phyloP scores from a whole-genome alignment of 495 filamentous ascomycete genomes.

The Penicillium steckii region DNA sequence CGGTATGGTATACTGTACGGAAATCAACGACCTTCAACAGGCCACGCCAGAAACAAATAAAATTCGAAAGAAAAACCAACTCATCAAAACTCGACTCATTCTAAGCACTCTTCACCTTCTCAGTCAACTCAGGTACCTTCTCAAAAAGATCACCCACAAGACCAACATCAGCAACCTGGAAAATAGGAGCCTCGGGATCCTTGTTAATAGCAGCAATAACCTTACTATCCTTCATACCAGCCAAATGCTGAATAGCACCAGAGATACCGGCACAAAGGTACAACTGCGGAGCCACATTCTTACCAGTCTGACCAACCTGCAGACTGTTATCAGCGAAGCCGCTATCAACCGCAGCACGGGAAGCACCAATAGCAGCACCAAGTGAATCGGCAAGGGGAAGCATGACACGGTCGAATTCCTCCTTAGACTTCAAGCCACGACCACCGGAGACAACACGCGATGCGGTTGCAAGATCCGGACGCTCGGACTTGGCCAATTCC shows the following conservation, averaged over 20 bases:
- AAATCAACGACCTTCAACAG: slow-evolving; percentile 18
- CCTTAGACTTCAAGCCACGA: slow-evolving; percentile 92
- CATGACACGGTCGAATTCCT: slow-evolving; percentile 93
- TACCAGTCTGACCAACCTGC: slow-evolving; percentile 97
- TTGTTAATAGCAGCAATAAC: slow-evolving; percentile 99
- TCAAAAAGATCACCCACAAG: slow-evolving; percentile 94
- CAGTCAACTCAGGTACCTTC: slow-evolving; percentile 91
- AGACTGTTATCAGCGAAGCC: slow-evolving; percentile 99
- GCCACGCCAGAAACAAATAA: slow-evolving; percentile 26
- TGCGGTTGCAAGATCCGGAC: slow-evolving; percentile 92
- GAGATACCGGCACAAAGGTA: slow-evolving; percentile 96
- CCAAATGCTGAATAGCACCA: slow-evolving; percentile 96
- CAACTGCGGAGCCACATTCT: slow-evolving; percentile 94
- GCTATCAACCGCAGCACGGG: slow-evolving; percentile 91
- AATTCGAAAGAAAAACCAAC: slow-evolving; percentile 12
- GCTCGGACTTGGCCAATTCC: slow-evolving; percentile 86
- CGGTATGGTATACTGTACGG: slow-evolving; percentile 40
- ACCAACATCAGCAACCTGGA: slow-evolving; percentile 96
- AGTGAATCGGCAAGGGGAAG: slow-evolving; percentile 86
- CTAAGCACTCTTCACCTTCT: slow-evolving; percentile 73
- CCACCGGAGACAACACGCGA: slow-evolving; percentile 89
- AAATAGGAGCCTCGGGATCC: slow-evolving; percentile 93
- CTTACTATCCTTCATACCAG: slow-evolving; percentile 99
- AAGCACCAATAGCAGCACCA: slow-evolving; percentile 91
- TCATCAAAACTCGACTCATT: slow-evolving; percentile 21